phyloP scores from a whole-genome alignment of 1,284 basidiomycete genomes.

The Apiotrichum siamense region DNA sequence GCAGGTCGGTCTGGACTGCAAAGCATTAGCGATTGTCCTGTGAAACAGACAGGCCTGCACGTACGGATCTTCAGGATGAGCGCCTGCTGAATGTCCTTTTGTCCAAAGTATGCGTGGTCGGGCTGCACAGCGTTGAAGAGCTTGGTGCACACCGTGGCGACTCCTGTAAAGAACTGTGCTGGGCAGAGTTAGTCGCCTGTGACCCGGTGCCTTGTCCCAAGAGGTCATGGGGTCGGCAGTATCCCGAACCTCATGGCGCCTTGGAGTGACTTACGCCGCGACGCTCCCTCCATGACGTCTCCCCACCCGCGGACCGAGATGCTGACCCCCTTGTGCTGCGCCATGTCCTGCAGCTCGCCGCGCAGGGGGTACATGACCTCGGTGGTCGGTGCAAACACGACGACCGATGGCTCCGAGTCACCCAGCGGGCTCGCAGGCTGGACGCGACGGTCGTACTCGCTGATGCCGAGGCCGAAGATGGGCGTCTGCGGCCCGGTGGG shows the following conservation, averaged over 20 bases:
- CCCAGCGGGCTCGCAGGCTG: constrained; percentile 2
- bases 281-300: constrained; percentile 47
- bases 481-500: constrained; percentile 46
- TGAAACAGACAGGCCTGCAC: too few species aligned
- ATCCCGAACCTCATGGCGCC: too few species aligned
- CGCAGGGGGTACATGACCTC: constrained; percentile 73
- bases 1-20: constrained; percentile 66
- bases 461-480: constrained; percentile 29
- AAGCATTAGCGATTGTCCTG: too few species aligned
- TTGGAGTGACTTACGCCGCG: constrained; percentile 37
- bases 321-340: constrained; percentile 76
- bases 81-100: constrained; percentile 97
- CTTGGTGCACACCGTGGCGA: constrained; percentile 91
- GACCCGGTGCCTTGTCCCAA: too few species aligned
- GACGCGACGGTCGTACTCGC: constrained; percentile 22
- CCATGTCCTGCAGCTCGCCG: constrained; percentile 74
- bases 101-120: constrained; percentile 88
- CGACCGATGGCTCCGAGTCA: constrained; percentile 50
- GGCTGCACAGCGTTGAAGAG: constrained; percentile 93
- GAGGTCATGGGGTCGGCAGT: background rate
- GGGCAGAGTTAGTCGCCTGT: constrained; percentile 47
- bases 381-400: constrained; percentile 71
- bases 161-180: constrained; percentile 92
- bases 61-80: constrained; percentile 68
- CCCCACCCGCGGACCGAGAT: constrained; percentile 83